Conservation (phyloP, 768 basidiomycete species). For the Lactarius hatsudake region DNA sequence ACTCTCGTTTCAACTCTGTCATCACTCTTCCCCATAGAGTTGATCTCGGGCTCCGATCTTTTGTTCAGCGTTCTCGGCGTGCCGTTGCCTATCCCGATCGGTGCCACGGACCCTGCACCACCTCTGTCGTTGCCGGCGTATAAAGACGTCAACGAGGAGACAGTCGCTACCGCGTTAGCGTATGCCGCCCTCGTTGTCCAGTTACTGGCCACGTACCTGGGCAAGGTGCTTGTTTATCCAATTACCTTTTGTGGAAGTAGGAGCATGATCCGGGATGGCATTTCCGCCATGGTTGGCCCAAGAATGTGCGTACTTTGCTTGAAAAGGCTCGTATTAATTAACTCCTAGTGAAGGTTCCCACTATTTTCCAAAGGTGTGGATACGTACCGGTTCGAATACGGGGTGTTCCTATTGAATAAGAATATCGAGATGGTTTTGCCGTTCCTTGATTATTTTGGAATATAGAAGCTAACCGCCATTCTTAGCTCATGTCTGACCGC, state of each 20-base stretch:
- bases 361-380: constrained; percentile 94
- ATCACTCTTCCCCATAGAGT: constrained; percentile 85
- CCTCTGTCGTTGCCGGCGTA: constrained; percentile 65
- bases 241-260: constrained; percentile 88
- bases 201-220: constrained; percentile 74
- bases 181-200: constrained; percentile 87
- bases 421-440: constrained; percentile 85
- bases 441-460: constrained; percentile 3
- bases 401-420: constrained; percentile 94
- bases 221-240: constrained; percentile 78
- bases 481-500: constrained; percentile 87
- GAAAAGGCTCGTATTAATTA: neutral
- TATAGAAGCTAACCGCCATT: constrained; percentile 11
- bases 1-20: constrained; percentile 69
- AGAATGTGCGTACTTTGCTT: constrained; percentile 62
- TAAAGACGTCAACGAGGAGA: constrained; percentile 77
- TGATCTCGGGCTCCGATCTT: constrained; percentile 78
- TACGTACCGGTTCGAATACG: constrained; percentile 96
- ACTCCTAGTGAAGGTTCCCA: constrained; percentile 69
- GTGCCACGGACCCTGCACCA: constrained; percentile 76
- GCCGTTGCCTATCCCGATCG: constrained; percentile 86
- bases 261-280: constrained; percentile 87
- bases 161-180: constrained; percentile 85
- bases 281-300: constrained; percentile 93
- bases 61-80: constrained; percentile 84